Percentiles rank a stretch among this genome's conserved stretches.
Evolutionary conservation across 306 rosid genomes (phyloP).

Genomic region (Prunus salicina): DNA sequence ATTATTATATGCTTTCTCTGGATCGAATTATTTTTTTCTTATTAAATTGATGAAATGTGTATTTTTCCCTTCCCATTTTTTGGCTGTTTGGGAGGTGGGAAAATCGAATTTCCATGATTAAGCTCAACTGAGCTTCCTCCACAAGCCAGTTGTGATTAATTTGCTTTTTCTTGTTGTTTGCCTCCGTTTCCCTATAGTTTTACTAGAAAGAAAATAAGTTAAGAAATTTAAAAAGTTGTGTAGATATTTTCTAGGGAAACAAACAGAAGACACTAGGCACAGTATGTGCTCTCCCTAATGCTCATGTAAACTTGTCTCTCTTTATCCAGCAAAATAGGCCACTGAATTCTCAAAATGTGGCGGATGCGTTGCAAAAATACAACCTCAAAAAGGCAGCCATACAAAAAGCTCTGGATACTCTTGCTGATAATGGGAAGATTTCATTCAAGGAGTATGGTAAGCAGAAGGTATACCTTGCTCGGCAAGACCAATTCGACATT

Average conservation of each 20-base stretch:
- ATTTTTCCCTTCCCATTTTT: background rate
- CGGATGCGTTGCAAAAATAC: constrained; percentile 84
- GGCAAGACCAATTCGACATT: constrained; percentile 78
- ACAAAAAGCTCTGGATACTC: constrained; percentile 78
- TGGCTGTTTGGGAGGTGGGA: background rate
- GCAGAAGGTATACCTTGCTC: constrained; percentile 89
- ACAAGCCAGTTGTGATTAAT: background rate
- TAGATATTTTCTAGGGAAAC: background rate
- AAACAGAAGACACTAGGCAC: background rate
- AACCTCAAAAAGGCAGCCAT: constrained; percentile 77
- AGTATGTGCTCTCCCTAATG: background rate
- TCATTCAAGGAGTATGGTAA: constrained; percentile 95
- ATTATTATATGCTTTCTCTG: background rate
- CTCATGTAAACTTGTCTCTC: background rate
- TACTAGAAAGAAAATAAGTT: background rate
- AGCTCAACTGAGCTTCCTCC: background rate
- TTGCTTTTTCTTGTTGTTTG: background rate
- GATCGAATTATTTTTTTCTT: background rate
- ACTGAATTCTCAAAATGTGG: constrained; percentile 75
- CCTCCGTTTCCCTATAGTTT: background rate
- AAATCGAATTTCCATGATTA: background rate
- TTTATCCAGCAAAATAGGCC: constrained; percentile 83
- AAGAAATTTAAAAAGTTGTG: background rate
- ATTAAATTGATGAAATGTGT: background rate
- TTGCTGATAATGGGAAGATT: constrained; percentile 64